Evolutionary conservation across 2,329 filamentous ascomycete genomes (phyloP).

Genomic region (Ceratocystis variospora): DNA sequence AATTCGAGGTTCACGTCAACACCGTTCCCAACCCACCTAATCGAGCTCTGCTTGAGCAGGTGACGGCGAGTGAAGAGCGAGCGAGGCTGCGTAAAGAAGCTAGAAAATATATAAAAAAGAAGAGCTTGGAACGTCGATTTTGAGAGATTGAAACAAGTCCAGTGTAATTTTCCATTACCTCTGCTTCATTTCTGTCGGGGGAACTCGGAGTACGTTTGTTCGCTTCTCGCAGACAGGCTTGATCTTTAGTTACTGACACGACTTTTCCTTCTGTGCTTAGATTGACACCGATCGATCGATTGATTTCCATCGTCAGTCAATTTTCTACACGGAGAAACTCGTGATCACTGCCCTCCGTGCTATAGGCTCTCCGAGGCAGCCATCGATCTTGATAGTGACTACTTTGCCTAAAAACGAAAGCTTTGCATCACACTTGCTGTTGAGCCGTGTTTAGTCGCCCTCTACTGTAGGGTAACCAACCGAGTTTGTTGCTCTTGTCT

Average conservation of each 20-base stretch:
- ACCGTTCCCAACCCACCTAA: neutral
- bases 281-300: constrained; percentile 18
- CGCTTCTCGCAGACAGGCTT: constrained; percentile 12
- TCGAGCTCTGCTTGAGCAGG: constrained; percentile 19
- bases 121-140: neutral
- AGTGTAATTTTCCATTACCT: neutral
- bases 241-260: constrained; percentile 17
- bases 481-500: neutral
- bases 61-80: constrained; percentile 11
- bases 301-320: constrained; percentile 14
- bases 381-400: neutral
- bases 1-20: neutral
- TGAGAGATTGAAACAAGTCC: neutral
- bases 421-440: neutral
- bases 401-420: constrained; percentile 4
- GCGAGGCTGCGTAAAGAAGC: neutral
- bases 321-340: constrained; percentile 6
- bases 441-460: neutral
- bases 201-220: constrained; percentile 18
- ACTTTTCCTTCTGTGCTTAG: constrained; percentile 12
- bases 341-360: neutral
- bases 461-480: neutral
- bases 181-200: neutral
- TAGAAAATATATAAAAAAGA: neutral
- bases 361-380: neutral